Evolutionary conservation across 1,139 yeast species (phyloP).

Genomic region (Nakaseomyces delphensis): DNA sequence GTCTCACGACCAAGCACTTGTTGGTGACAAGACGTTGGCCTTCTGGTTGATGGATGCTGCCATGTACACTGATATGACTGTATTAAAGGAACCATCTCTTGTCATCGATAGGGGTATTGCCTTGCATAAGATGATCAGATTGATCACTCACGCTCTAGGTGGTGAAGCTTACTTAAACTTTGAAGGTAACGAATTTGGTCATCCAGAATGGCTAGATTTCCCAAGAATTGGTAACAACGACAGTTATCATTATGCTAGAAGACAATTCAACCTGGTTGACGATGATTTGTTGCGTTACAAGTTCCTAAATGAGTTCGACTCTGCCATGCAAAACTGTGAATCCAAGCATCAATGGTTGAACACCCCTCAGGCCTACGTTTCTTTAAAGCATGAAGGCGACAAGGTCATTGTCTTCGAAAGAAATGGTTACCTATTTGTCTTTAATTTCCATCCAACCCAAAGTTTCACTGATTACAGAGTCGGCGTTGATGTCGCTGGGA

Average conservation of each 20-base stretch:
- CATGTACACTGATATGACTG: conserved; percentile 94
- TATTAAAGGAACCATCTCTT: conserved; percentile 60
- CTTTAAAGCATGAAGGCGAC: conserved; percentile 80
- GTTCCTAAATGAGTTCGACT: conserved; percentile 68
- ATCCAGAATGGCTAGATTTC: conserved; percentile 98
- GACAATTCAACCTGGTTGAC: conserved; percentile 81
- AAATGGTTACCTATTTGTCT: conserved; percentile 72
- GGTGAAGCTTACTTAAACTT: conserved; percentile 95
- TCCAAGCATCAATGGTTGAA: conserved; percentile 60
- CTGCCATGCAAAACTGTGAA: conserved; percentile 75
- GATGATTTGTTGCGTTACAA: conserved; percentile 75
- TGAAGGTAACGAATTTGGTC: conserved; percentile 98
- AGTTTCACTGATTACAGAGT: conserved; percentile 81
- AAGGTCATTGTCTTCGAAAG: conserved; percentile 85
- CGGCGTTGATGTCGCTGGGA: conserved; percentile 77
- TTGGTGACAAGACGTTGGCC: conserved; percentile 93
- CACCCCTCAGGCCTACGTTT: conserved; percentile 74
- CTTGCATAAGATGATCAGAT: conserved; percentile 80
- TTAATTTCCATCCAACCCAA: conserved; percentile 80
- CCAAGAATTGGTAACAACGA: conserved; percentile 85
- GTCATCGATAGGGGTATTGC: conserved; percentile 83
- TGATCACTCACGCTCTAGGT: conserved; percentile 78
- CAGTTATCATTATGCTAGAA: conserved; percentile 86
- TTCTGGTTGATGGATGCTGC: conserved; percentile 99
- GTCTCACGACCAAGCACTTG: conserved; percentile 95